Evolutionary conservation across 1,284 basidiomycete species (phyloP).

Genomic region (Spongiforma sp.): DNA sequence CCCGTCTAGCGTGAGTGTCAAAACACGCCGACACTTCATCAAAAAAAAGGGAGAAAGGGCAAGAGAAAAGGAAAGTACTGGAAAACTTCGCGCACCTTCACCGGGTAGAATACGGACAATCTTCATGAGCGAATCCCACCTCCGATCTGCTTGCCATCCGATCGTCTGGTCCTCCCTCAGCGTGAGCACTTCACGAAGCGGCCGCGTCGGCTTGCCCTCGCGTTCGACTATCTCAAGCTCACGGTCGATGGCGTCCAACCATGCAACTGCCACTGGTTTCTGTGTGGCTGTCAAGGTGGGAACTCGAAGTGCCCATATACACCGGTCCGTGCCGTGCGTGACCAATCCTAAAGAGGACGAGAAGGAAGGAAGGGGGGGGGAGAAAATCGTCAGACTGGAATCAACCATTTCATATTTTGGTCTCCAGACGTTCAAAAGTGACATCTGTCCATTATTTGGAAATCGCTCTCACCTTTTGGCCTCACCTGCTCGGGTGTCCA

Average conservation of each 20-base stretch:
- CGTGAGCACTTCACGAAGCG: slow-evolving; percentile 49
- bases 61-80: not conserved
- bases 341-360: slow-evolving; percentile 56
- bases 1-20: not conserved
- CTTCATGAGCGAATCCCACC: slow-evolving; percentile 53
- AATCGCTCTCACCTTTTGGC: slow-evolving; percentile 50
- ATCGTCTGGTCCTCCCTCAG: slow-evolving; percentile 56
- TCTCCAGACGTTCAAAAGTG: not conserved
- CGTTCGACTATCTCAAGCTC: slow-evolving; percentile 50
- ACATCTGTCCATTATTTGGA: not conserved
- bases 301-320: slow-evolving; percentile 51
- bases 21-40: no score
- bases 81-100: slow-evolving; percentile 18
- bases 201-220: slow-evolving; percentile 38
- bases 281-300: slow-evolving; percentile 23
- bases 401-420: not conserved
- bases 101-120: slow-evolving; percentile 39
- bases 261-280: slow-evolving; percentile 31
- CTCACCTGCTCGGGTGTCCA: slow-evolving; percentile 69
- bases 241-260: slow-evolving; percentile 46
- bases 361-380: no score
- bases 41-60: not conserved
- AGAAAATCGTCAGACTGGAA: no score
- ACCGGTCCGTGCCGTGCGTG: slow-evolving; percentile 69
- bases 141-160: slow-evolving; percentile 56